Evolutionary conservation across 176 grass and related monocot genomes (phyloP).

Genomic region (Pharus latifolius): DNA sequence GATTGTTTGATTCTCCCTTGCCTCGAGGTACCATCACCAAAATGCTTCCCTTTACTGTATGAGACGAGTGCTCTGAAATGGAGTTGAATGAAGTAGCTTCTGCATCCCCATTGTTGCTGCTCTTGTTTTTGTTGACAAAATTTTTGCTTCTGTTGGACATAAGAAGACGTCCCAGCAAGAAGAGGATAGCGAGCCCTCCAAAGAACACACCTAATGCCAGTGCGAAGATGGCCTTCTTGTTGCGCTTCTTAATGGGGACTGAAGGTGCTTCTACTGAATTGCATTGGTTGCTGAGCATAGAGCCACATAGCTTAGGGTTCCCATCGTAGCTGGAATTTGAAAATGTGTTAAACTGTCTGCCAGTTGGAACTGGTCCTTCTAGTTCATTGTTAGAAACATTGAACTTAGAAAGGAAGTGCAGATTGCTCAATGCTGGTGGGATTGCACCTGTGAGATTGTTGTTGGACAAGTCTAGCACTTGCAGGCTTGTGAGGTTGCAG

Average conservation of each 20-base stretch:
- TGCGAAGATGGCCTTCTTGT: conserved; percentile 37
- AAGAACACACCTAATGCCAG: conserved; percentile 58
- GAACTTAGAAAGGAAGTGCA: conserved; percentile 59
- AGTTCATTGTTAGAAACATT: conserved; percentile 65
- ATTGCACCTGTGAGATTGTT: conserved; percentile 55
- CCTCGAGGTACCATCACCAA: conserved; percentile 50
- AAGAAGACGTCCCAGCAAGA: conserved; percentile 40
- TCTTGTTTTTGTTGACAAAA: conserved; percentile 19
- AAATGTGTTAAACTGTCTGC: conserved; percentile 61
- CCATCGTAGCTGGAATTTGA: conserved; percentile 48
- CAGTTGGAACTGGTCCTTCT: conserved; percentile 45
- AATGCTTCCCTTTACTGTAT: conserved; percentile 33
- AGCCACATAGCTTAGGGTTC: conserved; percentile 55
- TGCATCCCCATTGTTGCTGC: conserved; percentile 20
- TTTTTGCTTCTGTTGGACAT: conserved; percentile 26
- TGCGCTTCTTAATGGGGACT: neutral
- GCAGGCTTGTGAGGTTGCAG: conserved; percentile 49
- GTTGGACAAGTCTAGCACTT: conserved; percentile 40
- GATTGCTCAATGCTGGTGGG: conserved; percentile 20
- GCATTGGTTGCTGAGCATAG: conserved; percentile 17
- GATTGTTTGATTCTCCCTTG: conserved; percentile 41
- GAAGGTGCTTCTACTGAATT: neutral
- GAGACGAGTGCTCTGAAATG: conserved; percentile 15
- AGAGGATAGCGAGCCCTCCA: conserved; percentile 37
- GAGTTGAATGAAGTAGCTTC: conserved; percentile 46